These are phyloP conservation scores for Sphagnum magellanicum DNA, from an alignment of 228 moss, liverwort and hornwort species.

Conservation along the genomic window DNA sequence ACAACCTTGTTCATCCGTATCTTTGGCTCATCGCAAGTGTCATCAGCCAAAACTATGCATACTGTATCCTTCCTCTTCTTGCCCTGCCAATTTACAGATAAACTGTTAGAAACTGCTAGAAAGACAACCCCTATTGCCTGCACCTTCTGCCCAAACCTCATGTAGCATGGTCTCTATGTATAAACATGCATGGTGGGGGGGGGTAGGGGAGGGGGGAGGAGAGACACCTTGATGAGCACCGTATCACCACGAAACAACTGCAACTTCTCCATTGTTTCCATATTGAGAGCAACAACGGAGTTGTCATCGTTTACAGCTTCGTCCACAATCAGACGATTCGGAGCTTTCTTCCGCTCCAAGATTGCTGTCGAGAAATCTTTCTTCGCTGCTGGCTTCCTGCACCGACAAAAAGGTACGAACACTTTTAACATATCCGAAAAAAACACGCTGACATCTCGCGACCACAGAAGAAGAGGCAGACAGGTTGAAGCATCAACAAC, in stretches of 20 bases:
- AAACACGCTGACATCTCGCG: too few relatives aligned
- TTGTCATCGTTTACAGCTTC: slow-evolving; percentile 40
- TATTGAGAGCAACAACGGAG: slow-evolving; percentile 30
- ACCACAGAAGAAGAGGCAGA: too few relatives aligned
- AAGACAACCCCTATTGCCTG: too few relatives aligned
- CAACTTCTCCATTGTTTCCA: slow-evolving; percentile 40
- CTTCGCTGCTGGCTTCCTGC: slow-evolving; percentile 6
- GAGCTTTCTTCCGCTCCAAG: slow-evolving; percentile 39
- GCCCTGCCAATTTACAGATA: slow-evolving; percentile 9
- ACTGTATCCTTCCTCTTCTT: slow-evolving; percentile 38
- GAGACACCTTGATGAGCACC: slow-evolving; percentile 27
- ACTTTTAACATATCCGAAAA: too few relatives aligned
- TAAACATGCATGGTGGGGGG: not conserved
- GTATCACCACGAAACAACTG: slow-evolving; percentile 38
- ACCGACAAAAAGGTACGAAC: too few relatives aligned
- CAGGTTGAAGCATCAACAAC: too few relatives aligned
- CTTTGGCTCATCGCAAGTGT: slow-evolving; percentile 33
- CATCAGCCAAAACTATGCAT: slow-evolving; percentile 35
- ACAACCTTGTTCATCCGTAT: slow-evolving; percentile 45
- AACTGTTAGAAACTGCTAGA: too few relatives aligned
- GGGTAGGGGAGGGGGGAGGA: not conserved
- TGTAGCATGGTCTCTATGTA: too few relatives aligned
- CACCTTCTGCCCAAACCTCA: too few relatives aligned
- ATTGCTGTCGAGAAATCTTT: slow-evolving; percentile 39
- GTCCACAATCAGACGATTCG: slow-evolving; percentile 28